A percentile compares a stretch with the other conserved stretches of the same genome.
Evolutionary conservation across 2,329 filamentous ascomycete genomes (phyloP).

Genomic region (Colletotrichum limetticola): DNA sequence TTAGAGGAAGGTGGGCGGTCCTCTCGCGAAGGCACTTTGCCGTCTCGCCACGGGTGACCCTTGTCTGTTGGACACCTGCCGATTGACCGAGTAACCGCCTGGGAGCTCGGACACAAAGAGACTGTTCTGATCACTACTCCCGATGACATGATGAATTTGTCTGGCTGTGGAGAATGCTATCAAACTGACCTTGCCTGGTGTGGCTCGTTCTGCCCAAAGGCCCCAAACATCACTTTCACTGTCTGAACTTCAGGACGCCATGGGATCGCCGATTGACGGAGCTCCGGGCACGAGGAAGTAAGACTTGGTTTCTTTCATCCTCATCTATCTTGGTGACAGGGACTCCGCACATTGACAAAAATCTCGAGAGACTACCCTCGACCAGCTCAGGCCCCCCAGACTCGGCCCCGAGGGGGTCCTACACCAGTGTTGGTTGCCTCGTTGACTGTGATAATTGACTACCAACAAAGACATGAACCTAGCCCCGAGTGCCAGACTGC

Average conservation of each 20-base stretch:
- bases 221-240: not conserved
- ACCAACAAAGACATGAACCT: not conserved
- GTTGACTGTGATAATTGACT: not conserved
- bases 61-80: not conserved
- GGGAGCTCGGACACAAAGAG: not conserved
- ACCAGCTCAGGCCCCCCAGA: not conserved
- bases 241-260: not conserved
- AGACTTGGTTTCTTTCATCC: not conserved
- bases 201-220: not conserved
- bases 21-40: not conserved
- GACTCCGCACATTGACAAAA: not conserved
- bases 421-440: not conserved
- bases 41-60: not conserved
- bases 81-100: not conserved
- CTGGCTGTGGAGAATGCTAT: not conserved
- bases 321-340: not conserved
- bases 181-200: not conserved
- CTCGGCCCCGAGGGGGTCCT: not conserved
- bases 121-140: not conserved
- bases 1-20: not conserved
- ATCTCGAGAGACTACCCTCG: not conserved
- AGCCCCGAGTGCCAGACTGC: not conserved
- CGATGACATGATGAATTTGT: not conserved
- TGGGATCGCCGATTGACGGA: not conserved
- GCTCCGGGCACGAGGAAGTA: not conserved